Evolutionary conservation across 1,139 yeast genomes (phyloP).

Genomic region (Pneumocystis wakefieldiae): DNA sequence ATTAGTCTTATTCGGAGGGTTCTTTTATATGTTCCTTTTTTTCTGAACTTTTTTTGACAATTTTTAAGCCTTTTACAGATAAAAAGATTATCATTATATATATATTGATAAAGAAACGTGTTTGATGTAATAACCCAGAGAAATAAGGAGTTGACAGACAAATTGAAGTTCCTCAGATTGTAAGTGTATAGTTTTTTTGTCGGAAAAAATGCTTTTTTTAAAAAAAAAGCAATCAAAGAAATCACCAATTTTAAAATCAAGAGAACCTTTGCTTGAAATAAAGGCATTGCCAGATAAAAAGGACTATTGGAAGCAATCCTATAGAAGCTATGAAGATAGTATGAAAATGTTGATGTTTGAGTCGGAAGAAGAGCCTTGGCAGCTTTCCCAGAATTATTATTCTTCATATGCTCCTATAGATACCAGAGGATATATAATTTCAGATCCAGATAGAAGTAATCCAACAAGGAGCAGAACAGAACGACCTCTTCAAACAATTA

Average conservation of each 20-base stretch:
- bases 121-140: not conserved
- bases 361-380: not conserved
- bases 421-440: slow-evolving; percentile 66
- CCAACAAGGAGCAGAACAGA: slow-evolving; percentile 88
- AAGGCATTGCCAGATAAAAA: not conserved
- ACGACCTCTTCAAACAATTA: slow-evolving; percentile 86
- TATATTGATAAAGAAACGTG: not conserved
- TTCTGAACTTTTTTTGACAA: not conserved
- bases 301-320: not conserved
- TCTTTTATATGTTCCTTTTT: not conserved
- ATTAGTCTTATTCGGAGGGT: not conserved
- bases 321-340: not conserved
- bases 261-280: not conserved
- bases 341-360: not conserved
- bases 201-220: not conserved
- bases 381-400: not conserved
- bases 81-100: not conserved
- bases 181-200: not conserved
- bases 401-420: slow-evolving; percentile 28
- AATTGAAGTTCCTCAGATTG: not conserved
- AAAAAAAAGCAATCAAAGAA: not conserved
- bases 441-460: slow-evolving; percentile 62
- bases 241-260: not conserved
- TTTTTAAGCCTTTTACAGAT: not conserved
- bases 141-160: not conserved